Conservation (phyloP, 1,284 basidiomycete genomes). For the Cutaneotrichosporon sp. region DNA sequence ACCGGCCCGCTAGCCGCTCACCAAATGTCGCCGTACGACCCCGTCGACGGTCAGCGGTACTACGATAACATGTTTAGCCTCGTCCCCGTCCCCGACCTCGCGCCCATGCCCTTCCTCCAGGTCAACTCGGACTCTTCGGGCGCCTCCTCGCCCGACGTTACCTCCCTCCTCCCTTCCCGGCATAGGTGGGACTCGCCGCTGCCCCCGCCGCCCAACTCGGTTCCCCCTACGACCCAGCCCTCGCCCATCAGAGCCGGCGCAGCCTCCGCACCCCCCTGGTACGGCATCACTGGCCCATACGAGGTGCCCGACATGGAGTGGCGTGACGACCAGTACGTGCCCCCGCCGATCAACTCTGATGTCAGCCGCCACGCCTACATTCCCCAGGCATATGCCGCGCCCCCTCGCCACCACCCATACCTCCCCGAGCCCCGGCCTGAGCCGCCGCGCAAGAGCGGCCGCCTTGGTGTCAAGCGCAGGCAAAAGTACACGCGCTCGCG, state of each 20-base stretch:
- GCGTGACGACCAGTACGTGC: background rate
- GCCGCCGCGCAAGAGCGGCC: conserved; percentile 14
- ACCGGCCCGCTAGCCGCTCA: background rate
- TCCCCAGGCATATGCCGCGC: background rate
- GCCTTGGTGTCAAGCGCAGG: conserved; percentile 39
- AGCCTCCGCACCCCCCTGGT: background rate
- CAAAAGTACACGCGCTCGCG: conserved; percentile 50
- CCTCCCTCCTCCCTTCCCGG: background rate
- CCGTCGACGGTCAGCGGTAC: background rate
- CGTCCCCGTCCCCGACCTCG: background rate
- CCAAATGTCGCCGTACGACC: background rate
- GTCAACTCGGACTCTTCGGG: background rate
- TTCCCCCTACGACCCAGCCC: background rate
- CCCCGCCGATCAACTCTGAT: background rate
- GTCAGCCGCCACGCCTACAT: background rate
- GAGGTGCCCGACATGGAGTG: background rate
- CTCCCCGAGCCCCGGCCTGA: background rate
- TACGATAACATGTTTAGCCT: background rate
- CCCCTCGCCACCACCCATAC: conserved; percentile 11
- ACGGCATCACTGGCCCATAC: background rate
- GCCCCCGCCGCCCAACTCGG: background rate
- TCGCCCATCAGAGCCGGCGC: background rate
- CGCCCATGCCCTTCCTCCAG: background rate
- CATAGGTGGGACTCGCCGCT: background rate
- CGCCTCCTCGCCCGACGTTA: background rate